Evolutionary conservation across 2,329 filamentous ascomycete species (phyloP).

Genomic region (Plectosphaerella sp.): DNA sequence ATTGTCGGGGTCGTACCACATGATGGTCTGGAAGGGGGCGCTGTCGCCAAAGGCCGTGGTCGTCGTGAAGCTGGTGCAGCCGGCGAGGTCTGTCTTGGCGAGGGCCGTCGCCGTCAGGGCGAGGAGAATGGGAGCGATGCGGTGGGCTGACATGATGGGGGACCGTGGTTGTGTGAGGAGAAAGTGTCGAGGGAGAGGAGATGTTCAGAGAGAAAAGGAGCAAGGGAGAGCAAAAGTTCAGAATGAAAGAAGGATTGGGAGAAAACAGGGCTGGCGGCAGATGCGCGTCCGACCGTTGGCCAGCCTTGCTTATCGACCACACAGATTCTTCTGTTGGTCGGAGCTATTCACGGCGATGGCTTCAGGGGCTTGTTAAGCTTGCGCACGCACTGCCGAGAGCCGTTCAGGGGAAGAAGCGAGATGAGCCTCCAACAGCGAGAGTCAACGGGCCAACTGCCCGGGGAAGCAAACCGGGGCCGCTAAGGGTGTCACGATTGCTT

Average conservation of each 20-base stretch:
- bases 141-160: background rate
- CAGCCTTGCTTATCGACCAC: no score
- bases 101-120: conserved; percentile 24
- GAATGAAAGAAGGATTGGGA: background rate
- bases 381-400: background rate
- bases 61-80: conserved; percentile 33
- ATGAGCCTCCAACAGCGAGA: background rate
- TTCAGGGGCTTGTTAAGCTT: background rate
- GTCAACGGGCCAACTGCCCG: background rate
- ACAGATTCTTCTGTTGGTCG: background rate
- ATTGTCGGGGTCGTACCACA: conserved; percentile 59
- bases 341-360: background rate
- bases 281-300: background rate
- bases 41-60: conserved; percentile 16
- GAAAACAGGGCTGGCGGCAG: background rate
- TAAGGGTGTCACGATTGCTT: background rate
- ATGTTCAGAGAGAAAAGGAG: background rate
- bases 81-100: conserved; percentile 40
- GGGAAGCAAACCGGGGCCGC: background rate
- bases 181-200: background rate
- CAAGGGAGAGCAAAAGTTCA: background rate
- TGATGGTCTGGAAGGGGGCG: conserved; percentile 36
- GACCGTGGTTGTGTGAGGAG: background rate
- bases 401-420: background rate
- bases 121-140: conserved; percentile 8